Evolutionary conservation across 1,139 yeast species (phyloP).

Genomic region (Wickerhamomyces sp.): DNA sequence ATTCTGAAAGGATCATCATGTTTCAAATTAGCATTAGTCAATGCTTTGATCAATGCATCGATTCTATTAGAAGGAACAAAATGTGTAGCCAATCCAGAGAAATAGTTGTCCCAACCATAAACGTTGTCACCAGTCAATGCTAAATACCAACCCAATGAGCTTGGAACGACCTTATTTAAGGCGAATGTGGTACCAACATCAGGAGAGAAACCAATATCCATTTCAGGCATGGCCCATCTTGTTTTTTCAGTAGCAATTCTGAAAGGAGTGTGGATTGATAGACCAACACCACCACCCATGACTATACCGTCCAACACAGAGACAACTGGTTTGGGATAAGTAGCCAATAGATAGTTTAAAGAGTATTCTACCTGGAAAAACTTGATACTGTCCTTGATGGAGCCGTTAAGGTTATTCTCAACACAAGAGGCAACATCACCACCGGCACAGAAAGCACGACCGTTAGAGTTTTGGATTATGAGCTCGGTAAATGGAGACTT

Average conservation of each 20-base stretch:
- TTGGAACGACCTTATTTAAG: constrained; percentile 58
- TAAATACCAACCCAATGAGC: constrained; percentile 67
- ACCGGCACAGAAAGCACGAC: constrained; percentile 75
- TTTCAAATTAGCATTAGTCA: constrained; percentile 41
- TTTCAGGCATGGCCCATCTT: constrained; percentile 95
- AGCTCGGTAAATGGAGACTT: constrained; percentile 62
- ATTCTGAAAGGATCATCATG: constrained; percentile 29
- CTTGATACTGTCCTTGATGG: constrained; percentile 48
- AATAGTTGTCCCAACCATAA: constrained; percentile 72
- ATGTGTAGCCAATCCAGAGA: constrained; percentile 88
- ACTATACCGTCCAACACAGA: constrained; percentile 88
- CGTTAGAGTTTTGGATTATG: constrained; percentile 65
- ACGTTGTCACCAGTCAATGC: constrained; percentile 84
- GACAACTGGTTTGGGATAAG: constrained; percentile 80
- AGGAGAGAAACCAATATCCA: constrained; percentile 94
- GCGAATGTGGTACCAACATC: constrained; percentile 95
- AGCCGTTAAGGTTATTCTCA: constrained; percentile 41
- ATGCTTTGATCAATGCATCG: constrained; percentile 56
- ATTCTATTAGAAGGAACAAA: constrained; percentile 67
- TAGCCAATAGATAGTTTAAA: constrained; percentile 72
- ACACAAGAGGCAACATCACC: constrained; percentile 90
- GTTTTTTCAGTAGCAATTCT: constrained; percentile 89
- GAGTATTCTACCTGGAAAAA: constrained; percentile 82
- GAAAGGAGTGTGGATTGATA: constrained; percentile 90
- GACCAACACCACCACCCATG: constrained; percentile 98